Conservation (phyloP, 2,329 filamentous ascomycete species). For the Diaporthe ilicicola region DNA sequence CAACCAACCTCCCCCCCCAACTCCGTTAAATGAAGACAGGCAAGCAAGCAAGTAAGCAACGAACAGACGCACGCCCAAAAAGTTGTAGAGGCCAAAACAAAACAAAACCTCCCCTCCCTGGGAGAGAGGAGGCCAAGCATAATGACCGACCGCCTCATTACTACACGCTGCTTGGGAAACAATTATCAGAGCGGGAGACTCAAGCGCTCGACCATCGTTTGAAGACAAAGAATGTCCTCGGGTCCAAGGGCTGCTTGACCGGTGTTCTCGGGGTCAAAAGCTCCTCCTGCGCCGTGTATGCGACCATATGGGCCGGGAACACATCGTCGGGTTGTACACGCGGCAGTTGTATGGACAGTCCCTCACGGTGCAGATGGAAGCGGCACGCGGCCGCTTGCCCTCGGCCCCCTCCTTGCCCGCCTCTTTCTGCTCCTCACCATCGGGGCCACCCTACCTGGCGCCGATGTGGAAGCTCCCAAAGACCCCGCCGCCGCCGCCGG, state of each 20-base stretch:
- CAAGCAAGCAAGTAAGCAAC: slow-evolving; percentile 1
- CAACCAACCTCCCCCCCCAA: not conserved
- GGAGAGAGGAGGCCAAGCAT: not conserved
- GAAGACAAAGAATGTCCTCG: too few relatives aligned
- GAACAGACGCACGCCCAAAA: not conserved
- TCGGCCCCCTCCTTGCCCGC: too few relatives aligned
- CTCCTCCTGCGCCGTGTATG: too few relatives aligned
- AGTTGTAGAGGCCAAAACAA: not conserved
- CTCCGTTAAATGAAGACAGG: slow-evolving; percentile 22
- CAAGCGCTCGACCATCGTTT: too few relatives aligned
- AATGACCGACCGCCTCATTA: slow-evolving; percentile 9
- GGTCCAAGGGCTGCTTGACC: too few relatives aligned
- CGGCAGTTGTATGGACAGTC: not conserved
- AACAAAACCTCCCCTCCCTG: not conserved
- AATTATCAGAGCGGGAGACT: not conserved
- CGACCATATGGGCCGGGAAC: not conserved
- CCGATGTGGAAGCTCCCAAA: slow-evolving; percentile 77
- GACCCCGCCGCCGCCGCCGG: slow-evolving; percentile 76
- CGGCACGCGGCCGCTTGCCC: not conserved
- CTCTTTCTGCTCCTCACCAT: not conserved
- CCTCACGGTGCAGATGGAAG: too few relatives aligned
- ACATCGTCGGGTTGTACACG: not conserved
- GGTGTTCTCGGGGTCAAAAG: too few relatives aligned
- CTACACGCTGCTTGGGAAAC: not conserved
- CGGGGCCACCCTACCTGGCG: slow-evolving; percentile 32